Conservation (phyloP, 2,329 filamentous ascomycete genomes). For the Pseudogymnoascus sp. region DNA sequence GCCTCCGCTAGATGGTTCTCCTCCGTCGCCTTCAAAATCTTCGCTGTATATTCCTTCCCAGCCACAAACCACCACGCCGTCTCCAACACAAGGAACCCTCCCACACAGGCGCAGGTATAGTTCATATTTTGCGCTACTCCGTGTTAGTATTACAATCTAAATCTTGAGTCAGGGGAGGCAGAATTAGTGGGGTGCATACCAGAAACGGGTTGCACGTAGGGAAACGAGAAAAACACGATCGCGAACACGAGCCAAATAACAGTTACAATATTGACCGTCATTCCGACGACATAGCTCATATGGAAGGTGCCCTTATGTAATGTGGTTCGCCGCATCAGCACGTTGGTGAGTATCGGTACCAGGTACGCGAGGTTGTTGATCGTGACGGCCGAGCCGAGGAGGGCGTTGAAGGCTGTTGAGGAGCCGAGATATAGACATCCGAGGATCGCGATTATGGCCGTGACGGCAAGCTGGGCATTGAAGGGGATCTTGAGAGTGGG, state of each 20-base stretch:
- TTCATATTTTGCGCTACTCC: conserved; percentile 35
- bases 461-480: conserved; percentile 30
- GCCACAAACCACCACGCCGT: conserved; percentile 36
- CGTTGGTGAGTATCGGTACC: conserved; percentile 38
- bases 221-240: conserved; percentile 38
- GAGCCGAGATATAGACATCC: conserved; percentile 37
- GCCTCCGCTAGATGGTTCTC: conserved; percentile 13
- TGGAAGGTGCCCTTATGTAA: conserved; percentile 34
- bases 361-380: conserved; percentile 39
- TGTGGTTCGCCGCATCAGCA: conserved; percentile 32
- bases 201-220: conserved; percentile 33
- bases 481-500: conserved; percentile 28
- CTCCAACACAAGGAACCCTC: conserved; percentile 32
- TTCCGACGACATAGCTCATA: conserved; percentile 28
- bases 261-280: conserved; percentile 30
- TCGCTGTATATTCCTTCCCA: conserved; percentile 31
- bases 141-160: background rate
- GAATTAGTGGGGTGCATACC: background rate
- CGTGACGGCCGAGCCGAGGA: conserved; percentile 32
- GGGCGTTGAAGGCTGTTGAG: conserved; percentile 37
- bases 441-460: conserved; percentile 30
- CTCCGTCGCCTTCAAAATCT: conserved; percentile 31
- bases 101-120: conserved; percentile 40
- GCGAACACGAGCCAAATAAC: conserved; percentile 33
- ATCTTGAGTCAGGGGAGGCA: background rate